A percentile compares a stretch with the other conserved stretches of the same genome.
Conservation (phyloP, 192 early-diverging fungal genomes). For the Dissophora globulifera region DNA sequence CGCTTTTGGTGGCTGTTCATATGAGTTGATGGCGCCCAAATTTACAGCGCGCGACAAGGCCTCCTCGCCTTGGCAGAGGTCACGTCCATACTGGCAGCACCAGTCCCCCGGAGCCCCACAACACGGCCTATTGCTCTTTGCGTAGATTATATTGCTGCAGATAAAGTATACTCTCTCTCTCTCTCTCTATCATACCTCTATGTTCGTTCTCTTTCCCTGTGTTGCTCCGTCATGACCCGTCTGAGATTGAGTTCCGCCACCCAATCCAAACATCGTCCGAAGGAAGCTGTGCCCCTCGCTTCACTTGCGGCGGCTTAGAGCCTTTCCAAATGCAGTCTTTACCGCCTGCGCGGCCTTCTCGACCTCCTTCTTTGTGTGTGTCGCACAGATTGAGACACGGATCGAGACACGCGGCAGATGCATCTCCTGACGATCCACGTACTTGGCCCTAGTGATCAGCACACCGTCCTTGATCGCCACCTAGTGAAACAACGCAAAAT, state of each 20-base stretch:
- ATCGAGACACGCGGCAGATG: conserved; percentile 80
- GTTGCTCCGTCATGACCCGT: too few relatives aligned
- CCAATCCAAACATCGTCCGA: too few relatives aligned
- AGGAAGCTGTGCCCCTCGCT: conserved; percentile 6
- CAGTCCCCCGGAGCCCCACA: too few relatives aligned
- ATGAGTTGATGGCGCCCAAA: neutral
- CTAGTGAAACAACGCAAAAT: conserved; percentile 4
- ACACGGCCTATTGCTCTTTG: too few relatives aligned
- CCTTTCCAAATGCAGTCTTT: conserved; percentile 73
- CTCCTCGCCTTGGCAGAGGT: too few relatives aligned
- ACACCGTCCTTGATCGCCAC: conserved; percentile 80
- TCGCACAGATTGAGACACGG: conserved; percentile 80
- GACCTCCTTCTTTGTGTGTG: conserved; percentile 83
- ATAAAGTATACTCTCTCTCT: too few relatives aligned
- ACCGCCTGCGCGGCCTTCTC: conserved; percentile 85
- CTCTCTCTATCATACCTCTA: too few relatives aligned
- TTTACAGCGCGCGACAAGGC: too few relatives aligned
- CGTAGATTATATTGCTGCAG: too few relatives aligned
- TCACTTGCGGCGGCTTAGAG: conserved; percentile 57
- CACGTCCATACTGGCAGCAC: too few relatives aligned
- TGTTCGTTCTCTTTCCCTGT: too few relatives aligned
- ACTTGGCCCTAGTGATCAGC: conserved; percentile 87
- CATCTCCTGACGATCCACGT: conserved; percentile 84
- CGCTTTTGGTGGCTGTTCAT: neutral
- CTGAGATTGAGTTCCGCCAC: conserved; percentile 1